Evolutionary conservation across 345 rosid species (phyloP).

Genomic region (Brassica juncea): DNA sequence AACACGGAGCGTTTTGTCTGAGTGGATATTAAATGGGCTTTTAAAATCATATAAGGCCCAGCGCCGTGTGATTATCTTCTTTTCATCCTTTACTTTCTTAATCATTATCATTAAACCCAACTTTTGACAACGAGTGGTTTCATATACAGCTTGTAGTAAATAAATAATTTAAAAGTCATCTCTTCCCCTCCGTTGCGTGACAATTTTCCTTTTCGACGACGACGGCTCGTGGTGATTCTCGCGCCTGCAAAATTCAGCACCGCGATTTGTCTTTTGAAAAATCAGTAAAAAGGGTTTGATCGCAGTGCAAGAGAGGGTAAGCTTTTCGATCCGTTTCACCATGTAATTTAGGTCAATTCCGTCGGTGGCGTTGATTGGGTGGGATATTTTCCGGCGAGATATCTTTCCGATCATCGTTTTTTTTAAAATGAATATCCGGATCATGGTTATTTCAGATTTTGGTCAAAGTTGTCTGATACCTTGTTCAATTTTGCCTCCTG

Average conservation of each 20-base stretch:
- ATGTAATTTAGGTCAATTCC: constrained; percentile 18
- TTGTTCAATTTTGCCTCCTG: constrained; percentile 1
- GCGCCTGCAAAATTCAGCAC: constrained; percentile 27
- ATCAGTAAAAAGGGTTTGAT: constrained; percentile 11
- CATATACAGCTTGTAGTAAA: not conserved
- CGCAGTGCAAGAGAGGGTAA: constrained; percentile 4
- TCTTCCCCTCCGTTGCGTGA: not conserved
- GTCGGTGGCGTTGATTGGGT: not conserved
- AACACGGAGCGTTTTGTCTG: not conserved
- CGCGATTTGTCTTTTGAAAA: constrained; percentile 8
- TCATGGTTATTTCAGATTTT: not conserved
- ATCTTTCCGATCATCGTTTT: constrained; percentile 3
- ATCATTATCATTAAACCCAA: not conserved
- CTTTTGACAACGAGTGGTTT: not conserved
- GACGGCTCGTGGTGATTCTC: not conserved
- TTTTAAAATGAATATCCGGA: not conserved
- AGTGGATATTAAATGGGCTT: not conserved
- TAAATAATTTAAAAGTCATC: not conserved
- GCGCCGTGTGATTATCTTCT: not conserved
- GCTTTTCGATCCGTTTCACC: not conserved
- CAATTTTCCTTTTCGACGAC: not conserved
- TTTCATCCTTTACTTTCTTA: not conserved
- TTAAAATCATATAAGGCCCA: not conserved
- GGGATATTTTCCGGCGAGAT: not conserved
- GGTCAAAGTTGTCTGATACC: not conserved